Conservation (phyloP, 805 yeast species). For the Candida piceae region DNA sequence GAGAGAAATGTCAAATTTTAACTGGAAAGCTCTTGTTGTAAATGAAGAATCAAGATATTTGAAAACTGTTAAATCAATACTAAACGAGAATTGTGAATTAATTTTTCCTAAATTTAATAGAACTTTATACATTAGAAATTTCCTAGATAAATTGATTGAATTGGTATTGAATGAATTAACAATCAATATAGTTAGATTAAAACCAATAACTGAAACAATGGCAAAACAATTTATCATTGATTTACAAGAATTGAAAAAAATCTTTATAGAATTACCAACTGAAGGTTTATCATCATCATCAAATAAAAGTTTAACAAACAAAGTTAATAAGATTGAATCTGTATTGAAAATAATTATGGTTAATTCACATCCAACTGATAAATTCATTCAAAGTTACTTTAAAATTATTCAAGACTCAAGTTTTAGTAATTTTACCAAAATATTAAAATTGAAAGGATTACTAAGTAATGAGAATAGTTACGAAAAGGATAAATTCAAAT, state of each 20-base stretch:
- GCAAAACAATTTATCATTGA: constrained; percentile 83
- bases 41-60: constrained; percentile 71
- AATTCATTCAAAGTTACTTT: constrained; percentile 61
- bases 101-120: constrained; percentile 58
- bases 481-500: constrained; percentile 34
- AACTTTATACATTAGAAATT: constrained; percentile 64
- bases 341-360: constrained; percentile 66
- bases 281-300: too few species aligned
- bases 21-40: constrained; percentile 67
- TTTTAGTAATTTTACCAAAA: constrained; percentile 55
- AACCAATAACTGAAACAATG: constrained; percentile 62
- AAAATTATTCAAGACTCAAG: constrained; percentile 61
- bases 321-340: constrained; percentile 41
- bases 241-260: constrained; percentile 54
- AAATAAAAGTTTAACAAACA: constrained; percentile 22
- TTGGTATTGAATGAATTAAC: constrained; percentile 50
- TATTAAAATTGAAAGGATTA: constrained; percentile 57
- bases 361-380: constrained; percentile 58
- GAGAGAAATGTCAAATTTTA: constrained; percentile 75
- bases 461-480: constrained; percentile 24
- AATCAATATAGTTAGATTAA: constrained; percentile 51
- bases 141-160: constrained; percentile 75
- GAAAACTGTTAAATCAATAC: constrained; percentile 45
- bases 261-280: constrained; percentile 45
- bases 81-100: constrained; percentile 41